phyloP scores from a whole-genome alignment of 2,329 filamentous ascomycete genomes.

The Botryotinia convoluta region DNA sequence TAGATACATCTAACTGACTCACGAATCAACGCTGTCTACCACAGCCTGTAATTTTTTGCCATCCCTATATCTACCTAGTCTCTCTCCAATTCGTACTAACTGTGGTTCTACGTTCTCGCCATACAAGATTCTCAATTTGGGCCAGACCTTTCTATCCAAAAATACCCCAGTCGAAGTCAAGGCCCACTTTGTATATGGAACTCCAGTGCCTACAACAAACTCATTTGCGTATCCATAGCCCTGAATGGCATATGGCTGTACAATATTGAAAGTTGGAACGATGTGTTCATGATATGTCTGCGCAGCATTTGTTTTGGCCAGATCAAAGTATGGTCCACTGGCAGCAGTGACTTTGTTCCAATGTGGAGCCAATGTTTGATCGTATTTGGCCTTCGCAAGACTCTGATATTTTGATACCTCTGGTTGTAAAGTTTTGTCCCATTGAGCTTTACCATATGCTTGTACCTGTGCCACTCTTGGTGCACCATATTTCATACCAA shows the following conservation, averaged over 20 bases:
- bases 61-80: slow-evolving; percentile 70
- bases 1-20: slow-evolving; percentile 28
- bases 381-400: slow-evolving; percentile 64
- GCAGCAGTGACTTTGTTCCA: slow-evolving; percentile 58
- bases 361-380: slow-evolving; percentile 69
- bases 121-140: slow-evolving; percentile 76
- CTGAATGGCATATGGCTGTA: slow-evolving; percentile 69
- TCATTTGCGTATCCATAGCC: slow-evolving; percentile 65
- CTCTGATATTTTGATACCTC: slow-evolving; percentile 64
- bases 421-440: slow-evolving; percentile 76
- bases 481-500: slow-evolving; percentile 71
- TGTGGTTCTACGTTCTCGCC: slow-evolving; percentile 94
- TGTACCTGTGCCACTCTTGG: slow-evolving; percentile 68
- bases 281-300: slow-evolving; percentile 71
- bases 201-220: slow-evolving; percentile 65
- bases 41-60: slow-evolving; percentile 61
- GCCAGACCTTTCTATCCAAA: slow-evolving; percentile 75
- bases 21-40: slow-evolving; percentile 53
- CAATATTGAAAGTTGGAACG: slow-evolving; percentile 71
- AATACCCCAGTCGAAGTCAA: slow-evolving; percentile 70
- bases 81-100: slow-evolving; percentile 84
- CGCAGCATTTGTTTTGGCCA: slow-evolving; percentile 58
- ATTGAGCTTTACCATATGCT: slow-evolving; percentile 66
- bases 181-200: slow-evolving; percentile 70
- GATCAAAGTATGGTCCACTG: slow-evolving; percentile 70